A percentile compares a stretch with the other conserved stretches of the same genome.
Evolutionary conservation across 2,329 filamentous ascomycete species (phyloP).

Genomic region (Emericellopsis cladophorae): DNA sequence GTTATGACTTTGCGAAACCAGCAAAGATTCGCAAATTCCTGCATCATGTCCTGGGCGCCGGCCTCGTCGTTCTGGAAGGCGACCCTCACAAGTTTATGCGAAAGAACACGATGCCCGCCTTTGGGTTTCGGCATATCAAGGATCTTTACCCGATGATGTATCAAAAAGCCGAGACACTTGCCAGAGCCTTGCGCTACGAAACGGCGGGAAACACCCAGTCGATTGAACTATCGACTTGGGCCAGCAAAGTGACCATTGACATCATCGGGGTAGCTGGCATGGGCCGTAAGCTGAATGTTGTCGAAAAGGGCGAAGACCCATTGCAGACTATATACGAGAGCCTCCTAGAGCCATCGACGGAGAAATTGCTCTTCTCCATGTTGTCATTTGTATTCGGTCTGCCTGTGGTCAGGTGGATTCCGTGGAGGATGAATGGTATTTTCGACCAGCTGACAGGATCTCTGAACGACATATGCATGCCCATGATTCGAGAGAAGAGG

Average conservation of each 20-base stretch:
- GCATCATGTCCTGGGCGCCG: conserved; percentile 39
- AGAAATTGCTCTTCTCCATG: conserved; percentile 31
- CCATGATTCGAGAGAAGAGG: conserved; percentile 34
- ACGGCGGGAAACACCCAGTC: conserved; percentile 10
- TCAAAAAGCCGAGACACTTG: conserved; percentile 31
- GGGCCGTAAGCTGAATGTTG: conserved; percentile 37
- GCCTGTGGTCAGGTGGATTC: conserved; percentile 23
- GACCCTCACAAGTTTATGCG: conserved; percentile 58
- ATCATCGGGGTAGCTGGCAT: conserved; percentile 48
- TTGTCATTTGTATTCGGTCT: conserved; percentile 21
- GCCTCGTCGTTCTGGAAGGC: conserved; percentile 53
- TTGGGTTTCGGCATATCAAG: conserved; percentile 56
- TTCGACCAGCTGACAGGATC: conserved; percentile 20
- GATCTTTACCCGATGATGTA: conserved; percentile 60
- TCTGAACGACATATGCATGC: conserved; percentile 25
- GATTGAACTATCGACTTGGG: conserved; percentile 31
- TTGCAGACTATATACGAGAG: conserved; percentile 29
- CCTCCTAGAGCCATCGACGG: conserved; percentile 29
- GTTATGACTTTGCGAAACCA: conserved; percentile 43
- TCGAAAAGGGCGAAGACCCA: conserved; percentile 9
- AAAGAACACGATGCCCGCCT: conserved; percentile 56
- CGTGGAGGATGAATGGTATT: conserved; percentile 30
- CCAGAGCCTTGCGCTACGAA: conserved; percentile 28
- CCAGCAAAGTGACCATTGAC: conserved; percentile 41
- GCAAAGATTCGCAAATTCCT: conserved; percentile 31